Percentiles rank a stretch among this genome's conserved stretches.
Conservation (phyloP, 805 yeast species). For the Scheffersomyces coipomensis region DNA sequence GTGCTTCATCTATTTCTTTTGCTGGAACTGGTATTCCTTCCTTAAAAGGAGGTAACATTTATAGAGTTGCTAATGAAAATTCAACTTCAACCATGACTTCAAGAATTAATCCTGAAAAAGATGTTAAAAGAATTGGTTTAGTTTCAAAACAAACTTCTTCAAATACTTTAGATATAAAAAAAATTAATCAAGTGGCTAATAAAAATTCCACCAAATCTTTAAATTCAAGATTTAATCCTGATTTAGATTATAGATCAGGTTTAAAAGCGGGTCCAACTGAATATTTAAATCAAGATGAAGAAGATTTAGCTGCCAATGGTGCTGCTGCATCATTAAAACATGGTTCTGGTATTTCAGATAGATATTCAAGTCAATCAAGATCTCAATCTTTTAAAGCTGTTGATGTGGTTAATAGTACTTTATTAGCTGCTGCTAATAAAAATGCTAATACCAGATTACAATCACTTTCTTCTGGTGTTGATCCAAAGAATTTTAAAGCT, state of each 20-base stretch:
- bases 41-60: slow-evolving; percentile 27
- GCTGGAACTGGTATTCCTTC: slow-evolving; percentile 28
- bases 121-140: slow-evolving; percentile 34
- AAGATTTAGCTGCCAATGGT: slow-evolving; percentile 50
- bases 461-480: slow-evolving; percentile 22
- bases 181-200: slow-evolving; percentile 34
- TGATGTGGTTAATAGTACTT: slow-evolving; percentile 45
- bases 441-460: slow-evolving; percentile 44
- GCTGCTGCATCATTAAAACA: slow-evolving; percentile 54
- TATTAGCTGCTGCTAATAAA: slow-evolving; percentile 47
- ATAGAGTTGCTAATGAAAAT: slow-evolving; percentile 31
- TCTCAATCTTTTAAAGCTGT: slow-evolving; percentile 37
- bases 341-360: slow-evolving; percentile 25
- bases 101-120: slow-evolving; percentile 43
- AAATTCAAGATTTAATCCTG: slow-evolving; percentile 42
- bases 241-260: slow-evolving; percentile 41
- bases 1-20: slow-evolving; percentile 19
- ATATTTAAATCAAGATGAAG: slow-evolving; percentile 40
- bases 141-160: slow-evolving; percentile 19
- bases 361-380: slow-evolving; percentile 24
- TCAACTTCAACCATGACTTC: slow-evolving; percentile 45
- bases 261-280: slow-evolving; percentile 23
- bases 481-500: slow-evolving; percentile 34
- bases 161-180: slow-evolving; percentile 28
- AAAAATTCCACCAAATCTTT: slow-evolving; percentile 38